Evolutionary conservation across 768 basidiomycete species (phyloP).

Genomic region (Xerocomellus chrysenteron): DNA sequence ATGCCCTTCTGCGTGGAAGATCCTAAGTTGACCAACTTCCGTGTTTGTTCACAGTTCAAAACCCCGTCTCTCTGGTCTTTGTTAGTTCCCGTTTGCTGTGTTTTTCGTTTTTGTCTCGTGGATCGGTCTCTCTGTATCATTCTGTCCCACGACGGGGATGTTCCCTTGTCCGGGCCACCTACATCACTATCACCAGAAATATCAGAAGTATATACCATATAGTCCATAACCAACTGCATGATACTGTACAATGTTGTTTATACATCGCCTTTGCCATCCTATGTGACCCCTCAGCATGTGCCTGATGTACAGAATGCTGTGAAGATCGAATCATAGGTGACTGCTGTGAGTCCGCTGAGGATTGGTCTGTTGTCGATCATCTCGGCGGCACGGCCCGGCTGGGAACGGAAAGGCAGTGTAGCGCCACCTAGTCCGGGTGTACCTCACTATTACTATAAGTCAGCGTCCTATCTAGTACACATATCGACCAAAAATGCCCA

Average conservation of each 20-base stretch:
- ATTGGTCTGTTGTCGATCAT: conserved; percentile 19
- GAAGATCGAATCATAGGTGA: conserved; percentile 8
- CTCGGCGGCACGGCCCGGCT: conserved; percentile 3
- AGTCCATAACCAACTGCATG: conserved; percentile 27
- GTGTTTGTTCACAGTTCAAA: not conserved
- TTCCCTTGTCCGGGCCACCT: conserved; percentile 3
- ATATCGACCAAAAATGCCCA: conserved; percentile 42
- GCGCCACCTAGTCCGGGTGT: conserved; percentile 21
- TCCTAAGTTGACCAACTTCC: conserved; percentile 17
- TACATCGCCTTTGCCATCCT: conserved; percentile 16
- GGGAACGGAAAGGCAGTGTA: conserved; percentile 23
- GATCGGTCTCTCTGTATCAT: conserved; percentile 26
- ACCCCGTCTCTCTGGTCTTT: not conserved
- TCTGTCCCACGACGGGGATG: conserved; percentile 1
- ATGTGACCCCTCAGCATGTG: conserved; percentile 15
- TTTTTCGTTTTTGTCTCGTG: conserved; percentile 15
- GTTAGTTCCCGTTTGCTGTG: not conserved
- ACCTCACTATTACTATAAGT: conserved; percentile 29
- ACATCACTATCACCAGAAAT: conserved; percentile 29
- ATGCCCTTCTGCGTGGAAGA: conserved; percentile 39
- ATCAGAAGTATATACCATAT: conserved; percentile 33
- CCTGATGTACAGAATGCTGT: conserved; percentile 26
- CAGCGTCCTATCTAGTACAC: conserved; percentile 28
- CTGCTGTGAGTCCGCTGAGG: conserved; percentile 4
- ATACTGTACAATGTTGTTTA: conserved; percentile 36